Evolutionary conservation across 2,329 filamentous ascomycete species (phyloP).

Genomic region (Balansia obtecta): DNA sequence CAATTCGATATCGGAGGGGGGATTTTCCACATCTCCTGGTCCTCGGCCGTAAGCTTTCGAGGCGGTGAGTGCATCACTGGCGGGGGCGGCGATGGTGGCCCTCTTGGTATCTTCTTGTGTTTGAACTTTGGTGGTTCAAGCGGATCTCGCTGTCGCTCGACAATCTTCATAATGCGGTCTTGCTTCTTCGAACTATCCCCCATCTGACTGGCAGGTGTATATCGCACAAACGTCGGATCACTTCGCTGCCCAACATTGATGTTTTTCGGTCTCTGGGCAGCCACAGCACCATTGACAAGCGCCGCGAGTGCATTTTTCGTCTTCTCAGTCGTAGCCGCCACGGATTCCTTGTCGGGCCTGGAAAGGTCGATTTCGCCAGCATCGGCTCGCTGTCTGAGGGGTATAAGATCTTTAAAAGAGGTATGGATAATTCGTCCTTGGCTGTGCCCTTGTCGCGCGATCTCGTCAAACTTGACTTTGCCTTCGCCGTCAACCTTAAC

Average conservation of each 20-base stretch:
- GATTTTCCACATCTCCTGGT: conserved; percentile 92
- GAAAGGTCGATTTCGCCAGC: conserved; percentile 83
- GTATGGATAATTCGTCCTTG: conserved; percentile 80
- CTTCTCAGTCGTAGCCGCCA: conserved; percentile 71
- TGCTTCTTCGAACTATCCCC: conserved; percentile 76
- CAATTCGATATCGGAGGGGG: conserved; percentile 86
- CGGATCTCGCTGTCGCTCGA: conserved; percentile 83
- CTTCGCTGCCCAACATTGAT: conserved; percentile 69
- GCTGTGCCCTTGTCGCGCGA: conserved; percentile 77
- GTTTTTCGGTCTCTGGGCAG: conserved; percentile 92
- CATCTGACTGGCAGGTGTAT: conserved; percentile 96
- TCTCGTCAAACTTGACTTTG: conserved; percentile 92
- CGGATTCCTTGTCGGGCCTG: conserved; percentile 72
- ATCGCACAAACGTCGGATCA: conserved; percentile 87
- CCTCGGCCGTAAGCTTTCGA: conserved; percentile 87
- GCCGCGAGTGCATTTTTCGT: conserved; percentile 77
- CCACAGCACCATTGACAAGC: conserved; percentile 73
- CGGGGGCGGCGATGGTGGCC: conserved; percentile 82
- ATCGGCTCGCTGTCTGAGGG: conserved; percentile 82
- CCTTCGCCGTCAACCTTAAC: conserved; percentile 84
- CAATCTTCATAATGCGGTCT: conserved; percentile 97
- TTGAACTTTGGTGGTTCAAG: conserved; percentile 98
- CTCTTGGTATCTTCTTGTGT: conserved; percentile 93
- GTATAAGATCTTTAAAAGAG: conserved; percentile 94
- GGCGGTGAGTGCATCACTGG: conserved; percentile 93